Conservation (phyloP, 495 filamentous ascomycete genomes). For the Wilcoxina mikolae region DNA sequence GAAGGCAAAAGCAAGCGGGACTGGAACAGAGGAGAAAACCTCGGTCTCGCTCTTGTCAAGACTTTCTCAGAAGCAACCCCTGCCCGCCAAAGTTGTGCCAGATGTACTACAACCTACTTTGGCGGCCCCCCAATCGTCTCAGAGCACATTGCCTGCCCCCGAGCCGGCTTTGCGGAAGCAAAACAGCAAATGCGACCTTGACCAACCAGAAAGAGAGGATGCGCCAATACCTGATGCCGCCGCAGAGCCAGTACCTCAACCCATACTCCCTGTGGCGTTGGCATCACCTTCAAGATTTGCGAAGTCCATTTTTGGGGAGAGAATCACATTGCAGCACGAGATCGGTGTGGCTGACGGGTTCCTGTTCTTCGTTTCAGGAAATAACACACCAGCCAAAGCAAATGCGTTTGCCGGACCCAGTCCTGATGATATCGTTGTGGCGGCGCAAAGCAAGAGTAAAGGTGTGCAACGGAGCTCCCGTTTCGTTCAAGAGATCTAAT, state of each 20-base stretch:
- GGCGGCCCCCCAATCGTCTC: no score
- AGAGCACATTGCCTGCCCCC: no score
- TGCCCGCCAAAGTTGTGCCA: not conserved
- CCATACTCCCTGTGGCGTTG: no score
- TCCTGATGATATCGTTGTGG: constrained; percentile 78
- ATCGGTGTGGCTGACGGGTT: constrained; percentile 19
- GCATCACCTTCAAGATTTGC: constrained; percentile 30
- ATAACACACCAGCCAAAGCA: constrained; percentile 8
- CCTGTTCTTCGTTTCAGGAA: constrained; percentile 22
- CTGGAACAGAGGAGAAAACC: constrained; percentile 11
- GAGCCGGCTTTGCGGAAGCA: no score
- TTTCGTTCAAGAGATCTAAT: not conserved
- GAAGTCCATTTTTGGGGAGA: constrained; percentile 26
- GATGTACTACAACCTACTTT: not conserved
- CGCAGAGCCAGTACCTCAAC: not conserved
- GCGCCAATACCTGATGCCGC: no score
- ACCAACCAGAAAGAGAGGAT: constrained; percentile 14
- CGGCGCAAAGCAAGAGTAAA: constrained; percentile 69
- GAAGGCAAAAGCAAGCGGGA: constrained; percentile 39
- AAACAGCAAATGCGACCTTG: constrained; percentile 15
- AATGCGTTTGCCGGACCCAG: constrained; percentile 72
- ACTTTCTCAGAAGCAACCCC: constrained; percentile 14
- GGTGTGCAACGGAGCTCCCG: constrained; percentile 34
- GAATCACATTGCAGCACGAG: constrained; percentile 16
- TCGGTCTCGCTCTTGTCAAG: constrained; percentile 23